Percentiles rank a stretch among this genome's conserved stretches.
These are phyloP conservation scores for Magnolia kwangsiensis DNA, from an alignment of 164 flowering plant genomes.

Conservation along the genomic window DNA sequence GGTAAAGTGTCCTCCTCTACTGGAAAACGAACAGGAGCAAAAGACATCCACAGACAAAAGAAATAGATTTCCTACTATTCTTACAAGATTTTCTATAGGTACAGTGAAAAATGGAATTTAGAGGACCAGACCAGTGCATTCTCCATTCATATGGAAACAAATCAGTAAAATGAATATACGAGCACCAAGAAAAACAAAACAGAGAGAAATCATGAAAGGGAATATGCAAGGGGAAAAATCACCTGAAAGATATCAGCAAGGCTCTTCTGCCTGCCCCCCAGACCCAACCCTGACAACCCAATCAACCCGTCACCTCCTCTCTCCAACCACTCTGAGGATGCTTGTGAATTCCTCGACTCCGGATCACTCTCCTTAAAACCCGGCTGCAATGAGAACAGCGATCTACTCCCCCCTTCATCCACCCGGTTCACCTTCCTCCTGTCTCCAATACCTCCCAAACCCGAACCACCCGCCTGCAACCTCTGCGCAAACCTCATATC, in stretches of 20 bases:
- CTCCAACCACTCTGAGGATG: constrained; percentile 29
- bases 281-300: constrained; percentile 65
- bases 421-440: constrained; percentile 44
- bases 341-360: constrained; percentile 21
- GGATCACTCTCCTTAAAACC: constrained; percentile 35
- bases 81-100: background rate
- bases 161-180: background rate
- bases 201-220: background rate
- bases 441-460: constrained; percentile 63
- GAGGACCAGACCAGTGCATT: background rate
- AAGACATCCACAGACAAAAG: background rate
- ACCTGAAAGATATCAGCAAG: constrained; percentile 78
- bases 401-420: constrained; percentile 29
- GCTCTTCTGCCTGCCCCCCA: constrained; percentile 66
- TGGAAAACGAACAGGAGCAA: background rate
- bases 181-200: background rate
- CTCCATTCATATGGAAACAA: background rate
- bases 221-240: constrained; percentile 1
- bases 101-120: too few species aligned
- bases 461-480: constrained; percentile 37
- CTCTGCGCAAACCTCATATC: constrained; percentile 71
- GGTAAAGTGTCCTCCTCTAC: background rate
- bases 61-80: background rate
- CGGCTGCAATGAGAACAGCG: constrained; percentile 50
- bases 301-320: constrained; percentile 72